Evolutionary conservation across 441 rosid species (phyloP).

Genomic region (Erodium texanum): DNA sequence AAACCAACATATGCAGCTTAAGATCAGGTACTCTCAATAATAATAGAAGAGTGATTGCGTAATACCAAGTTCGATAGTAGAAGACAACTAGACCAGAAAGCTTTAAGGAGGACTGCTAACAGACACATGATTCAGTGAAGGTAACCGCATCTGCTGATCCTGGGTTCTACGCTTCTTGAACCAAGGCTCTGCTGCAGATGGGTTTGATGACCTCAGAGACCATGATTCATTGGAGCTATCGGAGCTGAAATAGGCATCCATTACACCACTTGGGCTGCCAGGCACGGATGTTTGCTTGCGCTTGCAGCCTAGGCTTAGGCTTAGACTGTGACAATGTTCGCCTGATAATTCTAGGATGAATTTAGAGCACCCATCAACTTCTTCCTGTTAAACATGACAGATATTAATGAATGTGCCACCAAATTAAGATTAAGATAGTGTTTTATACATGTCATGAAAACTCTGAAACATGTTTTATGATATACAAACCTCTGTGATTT

Average conservation of each 20-base stretch:
- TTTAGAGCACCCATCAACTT: constrained; percentile 35
- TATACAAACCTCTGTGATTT: constrained; percentile 33
- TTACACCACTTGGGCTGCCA: constrained; percentile 33
- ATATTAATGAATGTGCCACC: not conserved
- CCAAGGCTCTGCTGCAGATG: constrained; percentile 34
- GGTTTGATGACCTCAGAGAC: constrained; percentile 27
- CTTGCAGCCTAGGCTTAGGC: constrained; percentile 25
- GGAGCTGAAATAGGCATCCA: constrained; percentile 36
- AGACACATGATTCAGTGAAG: constrained; percentile 46
- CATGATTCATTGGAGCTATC: constrained; percentile 40
- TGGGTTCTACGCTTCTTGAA: constrained; percentile 55
- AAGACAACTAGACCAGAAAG: constrained; percentile 20
- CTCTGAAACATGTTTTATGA: not conserved
- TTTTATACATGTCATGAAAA: no score
- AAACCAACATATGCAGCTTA: constrained; percentile 16
- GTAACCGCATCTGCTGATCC: constrained; percentile 58
- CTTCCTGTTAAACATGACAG: constrained; percentile 27
- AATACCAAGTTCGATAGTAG: constrained; percentile 21
- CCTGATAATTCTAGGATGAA: constrained; percentile 31
- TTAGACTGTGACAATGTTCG: constrained; percentile 13
- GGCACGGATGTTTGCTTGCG: constrained; percentile 25
- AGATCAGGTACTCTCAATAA: constrained; percentile 16
- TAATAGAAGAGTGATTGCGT: constrained; percentile 17
- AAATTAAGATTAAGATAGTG: not conserved
- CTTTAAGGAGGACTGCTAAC: constrained; percentile 54